Base-by-base conservation (phyloP, 305 asterid genomes). In the Fraxinus nigra region DNA sequence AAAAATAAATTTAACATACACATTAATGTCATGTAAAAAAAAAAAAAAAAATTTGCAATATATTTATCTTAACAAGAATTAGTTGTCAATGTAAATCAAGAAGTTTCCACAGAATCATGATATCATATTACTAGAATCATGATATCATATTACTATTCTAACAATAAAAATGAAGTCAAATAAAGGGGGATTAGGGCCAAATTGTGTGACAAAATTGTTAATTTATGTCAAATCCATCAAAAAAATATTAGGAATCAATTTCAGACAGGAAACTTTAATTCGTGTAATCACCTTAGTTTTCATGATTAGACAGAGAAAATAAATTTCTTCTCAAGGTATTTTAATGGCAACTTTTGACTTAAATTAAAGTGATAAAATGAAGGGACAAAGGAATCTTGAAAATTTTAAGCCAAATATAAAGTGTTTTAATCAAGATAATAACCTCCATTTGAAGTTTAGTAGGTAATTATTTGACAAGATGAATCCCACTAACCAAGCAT, bases 381-480 rank as follows among this genome's bases (percentile, higher is more conserved):
- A 46, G 78, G 83, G 79, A 69, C 83, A 80, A 56, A 3, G 46
- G 82, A 82, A 82, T 82, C 77, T 84, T 83, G 86, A 81, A 72
- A 69, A 34, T 20, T 54, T 33, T 46, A 46, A 78, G 11, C 70
- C 63, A 37, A 78, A 80, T 38, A 70, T 72, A 56, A 76, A 26
- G 30, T 78, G 37, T 28, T 70, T 73, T 7, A 82, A 61, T 76
- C 67, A 83, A 40, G 73, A 63, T 77, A 82, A 70, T 83, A 11
- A 77, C 73, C 78, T 56, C 67, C 48, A 28, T 72, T 72, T 86
- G 82, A 86, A 84, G 85, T 78, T 84, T 85, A 82, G 86, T 72
- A 82, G 67, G 85, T 48, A 77, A 90, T 87, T 81, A 84, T 87
- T 81, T 82, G 87, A 90, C 80, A 87, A 84, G 85, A 85, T 81